These are phyloP conservation scores for Ulmus americana DNA, from an alignment of 331 rosid species.

Conservation along the genomic window DNA sequence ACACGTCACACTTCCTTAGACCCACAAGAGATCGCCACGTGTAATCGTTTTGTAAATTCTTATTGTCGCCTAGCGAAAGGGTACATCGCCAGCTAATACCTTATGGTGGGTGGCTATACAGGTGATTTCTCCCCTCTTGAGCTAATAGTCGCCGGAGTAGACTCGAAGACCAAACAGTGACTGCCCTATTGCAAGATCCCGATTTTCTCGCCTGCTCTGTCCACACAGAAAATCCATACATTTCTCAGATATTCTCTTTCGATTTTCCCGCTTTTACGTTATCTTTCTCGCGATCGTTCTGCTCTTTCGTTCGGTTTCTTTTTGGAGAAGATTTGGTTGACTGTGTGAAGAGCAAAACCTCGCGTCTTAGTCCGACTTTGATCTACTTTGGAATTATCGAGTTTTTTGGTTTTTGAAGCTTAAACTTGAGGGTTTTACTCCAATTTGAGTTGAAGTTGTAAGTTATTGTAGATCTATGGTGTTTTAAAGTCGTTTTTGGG, in stretches of 20 bases:
- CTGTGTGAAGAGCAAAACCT: background rate
- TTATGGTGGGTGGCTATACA: conserved; percentile 12
- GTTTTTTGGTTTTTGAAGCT: background rate
- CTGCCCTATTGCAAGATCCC: conserved; percentile 18
- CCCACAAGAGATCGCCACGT: background rate
- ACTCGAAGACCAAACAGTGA: conserved; percentile 24
- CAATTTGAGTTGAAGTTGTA: conserved; percentile 25
- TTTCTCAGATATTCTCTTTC: conserved; percentile 2
- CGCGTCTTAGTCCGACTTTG: background rate
- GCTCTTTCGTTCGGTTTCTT: conserved; percentile 19
- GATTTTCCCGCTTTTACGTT: conserved; percentile 17
- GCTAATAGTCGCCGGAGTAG: conserved; percentile 39
- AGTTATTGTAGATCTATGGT: conserved; percentile 35
- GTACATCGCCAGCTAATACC: background rate
- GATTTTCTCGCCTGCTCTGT: conserved; percentile 23
- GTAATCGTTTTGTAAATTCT: background rate
- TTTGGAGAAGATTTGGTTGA: background rate
- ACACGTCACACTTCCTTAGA: background rate
- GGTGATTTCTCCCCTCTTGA: conserved; percentile 16
- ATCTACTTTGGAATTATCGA: background rate
- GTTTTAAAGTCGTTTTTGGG: conserved; percentile 2
- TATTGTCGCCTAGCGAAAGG: background rate
- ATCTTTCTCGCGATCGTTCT: conserved; percentile 12
- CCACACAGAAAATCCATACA: conserved; percentile 10
- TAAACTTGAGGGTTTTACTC: background rate